Base-by-base conservation (phyloP, 1,139 yeast genomes). In the Meyerozyma carpophila region DNA sequence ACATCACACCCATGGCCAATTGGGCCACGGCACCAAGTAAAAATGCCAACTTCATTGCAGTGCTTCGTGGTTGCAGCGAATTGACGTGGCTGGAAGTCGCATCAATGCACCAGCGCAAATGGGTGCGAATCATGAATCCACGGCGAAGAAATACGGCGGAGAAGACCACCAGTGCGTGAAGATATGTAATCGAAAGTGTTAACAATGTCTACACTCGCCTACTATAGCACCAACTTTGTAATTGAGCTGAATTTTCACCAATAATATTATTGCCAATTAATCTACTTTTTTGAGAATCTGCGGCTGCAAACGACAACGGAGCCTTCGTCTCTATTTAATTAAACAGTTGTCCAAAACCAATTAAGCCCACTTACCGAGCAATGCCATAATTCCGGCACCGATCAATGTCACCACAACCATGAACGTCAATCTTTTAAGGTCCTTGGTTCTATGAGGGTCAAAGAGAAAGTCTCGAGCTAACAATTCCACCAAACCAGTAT, bases 381-480 rank as follows among this genome's bases (percentile, higher is more conserved):
- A 69, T 1, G 95, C 95, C 96, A 88, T 88, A 43, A 86, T 61
- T 40, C 86, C 94, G 14, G 90, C 84, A 47, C 96, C 95, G 49
- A 72, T 61, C 57, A 84, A 73, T 81, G 84, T 65, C 18, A 64
- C 58, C 32, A 63, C 53, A 49, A 61, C 71, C 3, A 75, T 76
- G 45, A 51, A 47, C 43, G 71, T 46, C 70, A 70, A 66, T 48
- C 59, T 65, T 58, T 61, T 63, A 48, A 71, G 59, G 2, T 79
- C 78, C 44, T 57, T 57, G 45, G 65, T 58, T 42, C 84, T 83
- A 55, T 79, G 74, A 56, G 79, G 77, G 54, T 81, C 81, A 45
- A 77, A 88, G 55, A 90, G 70, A 63, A 89, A 90, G 58, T 90
- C 96, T 55, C 85, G 90, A 5, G 95, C 96, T 81, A 90, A 78